Evolutionary conservation across 345 rosid genomes (phyloP).

Genomic region (Citrus cavaleriei): DNA sequence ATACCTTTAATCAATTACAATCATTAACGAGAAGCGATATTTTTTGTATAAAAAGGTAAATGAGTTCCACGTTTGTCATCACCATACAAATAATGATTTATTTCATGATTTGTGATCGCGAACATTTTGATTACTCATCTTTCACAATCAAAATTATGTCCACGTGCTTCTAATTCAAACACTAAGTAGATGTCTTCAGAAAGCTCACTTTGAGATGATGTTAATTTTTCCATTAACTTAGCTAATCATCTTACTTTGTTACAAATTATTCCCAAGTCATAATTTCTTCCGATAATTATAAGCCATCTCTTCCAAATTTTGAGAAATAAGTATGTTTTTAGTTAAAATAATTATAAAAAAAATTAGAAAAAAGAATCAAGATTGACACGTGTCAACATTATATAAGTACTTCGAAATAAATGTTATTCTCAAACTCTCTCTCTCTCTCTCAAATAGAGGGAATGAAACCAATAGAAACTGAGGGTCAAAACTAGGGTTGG

Average conservation of each 20-base stretch:
- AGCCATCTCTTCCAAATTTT: too few species aligned
- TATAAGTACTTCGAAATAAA: neutral
- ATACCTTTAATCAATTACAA: too few species aligned
- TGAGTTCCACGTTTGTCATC: neutral
- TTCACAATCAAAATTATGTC: too few species aligned
- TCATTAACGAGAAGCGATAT: too few species aligned
- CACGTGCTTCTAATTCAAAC: neutral
- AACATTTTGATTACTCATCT: too few species aligned
- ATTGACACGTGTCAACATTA: neutral
- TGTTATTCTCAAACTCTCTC: neutral
- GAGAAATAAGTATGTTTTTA: too few species aligned
- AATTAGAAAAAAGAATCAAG: too few species aligned
- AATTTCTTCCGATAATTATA: neutral
- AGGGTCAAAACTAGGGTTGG: neutral
- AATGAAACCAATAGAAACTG: constrained; percentile 14
- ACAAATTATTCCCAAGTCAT: neutral
- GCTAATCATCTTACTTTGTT: neutral
- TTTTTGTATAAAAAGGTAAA: neutral
- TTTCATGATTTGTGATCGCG: too few species aligned
- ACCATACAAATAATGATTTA: too few species aligned
- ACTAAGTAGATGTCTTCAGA: neutral
- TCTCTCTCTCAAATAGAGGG: neutral
- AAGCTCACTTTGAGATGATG: neutral
- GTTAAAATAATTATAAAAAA: too few species aligned
- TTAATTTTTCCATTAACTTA: neutral